phyloP scores from a whole-genome alignment of 2,329 filamentous ascomycete species.

The Exutisphaerella laricina region DNA sequence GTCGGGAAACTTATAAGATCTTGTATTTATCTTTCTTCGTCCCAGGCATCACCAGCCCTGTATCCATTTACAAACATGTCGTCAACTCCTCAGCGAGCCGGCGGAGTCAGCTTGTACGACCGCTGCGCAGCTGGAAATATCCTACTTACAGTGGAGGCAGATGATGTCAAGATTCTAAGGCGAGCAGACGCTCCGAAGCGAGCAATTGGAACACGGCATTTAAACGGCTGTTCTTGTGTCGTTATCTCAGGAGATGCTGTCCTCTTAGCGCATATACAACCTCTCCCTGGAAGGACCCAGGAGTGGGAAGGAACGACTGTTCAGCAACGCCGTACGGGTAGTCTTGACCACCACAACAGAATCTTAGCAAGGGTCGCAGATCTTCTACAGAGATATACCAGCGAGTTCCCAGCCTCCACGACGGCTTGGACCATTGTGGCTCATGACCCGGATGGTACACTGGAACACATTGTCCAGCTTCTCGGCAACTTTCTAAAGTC shows the following conservation, averaged over 20 bases:
- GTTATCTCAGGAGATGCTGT: background rate
- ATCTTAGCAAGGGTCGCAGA: background rate
- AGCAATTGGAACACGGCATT: background rate
- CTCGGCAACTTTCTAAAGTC: background rate
- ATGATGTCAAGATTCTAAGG: background rate
- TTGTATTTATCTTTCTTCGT: no score
- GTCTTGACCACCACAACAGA: background rate
- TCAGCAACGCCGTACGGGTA: background rate
- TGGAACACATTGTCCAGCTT: background rate
- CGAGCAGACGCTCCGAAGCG: background rate
- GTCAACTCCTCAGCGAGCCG: background rate
- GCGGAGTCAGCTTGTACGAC: background rate
- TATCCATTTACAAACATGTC: background rate
- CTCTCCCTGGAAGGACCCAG: background rate
- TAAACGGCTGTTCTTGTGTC: background rate
- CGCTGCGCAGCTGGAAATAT: background rate
- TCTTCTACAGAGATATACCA: background rate
- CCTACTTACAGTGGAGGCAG: background rate
- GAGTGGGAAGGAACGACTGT: background rate
- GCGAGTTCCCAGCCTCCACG: background rate
- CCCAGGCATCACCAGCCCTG: background rate
- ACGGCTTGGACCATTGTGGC: background rate
- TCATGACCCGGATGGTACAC: background rate
- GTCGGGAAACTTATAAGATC: no score
- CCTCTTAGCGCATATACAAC: constrained; percentile 1